phyloP scores from a whole-genome alignment of 257 asterid genomes.

The Lavandula angustifolia region DNA sequence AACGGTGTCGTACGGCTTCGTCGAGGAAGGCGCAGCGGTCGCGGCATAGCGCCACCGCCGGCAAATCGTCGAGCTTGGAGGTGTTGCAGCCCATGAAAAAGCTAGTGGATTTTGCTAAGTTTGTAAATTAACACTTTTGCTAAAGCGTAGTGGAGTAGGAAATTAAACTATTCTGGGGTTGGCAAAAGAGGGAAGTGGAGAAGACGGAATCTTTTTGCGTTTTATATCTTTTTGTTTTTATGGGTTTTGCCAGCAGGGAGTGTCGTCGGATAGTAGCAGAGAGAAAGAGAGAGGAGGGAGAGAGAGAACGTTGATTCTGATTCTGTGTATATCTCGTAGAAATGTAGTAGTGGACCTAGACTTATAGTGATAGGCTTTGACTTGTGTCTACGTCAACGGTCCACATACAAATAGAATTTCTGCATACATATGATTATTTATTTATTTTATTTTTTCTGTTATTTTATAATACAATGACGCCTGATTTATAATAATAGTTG shows the following conservation, averaged over 20 bases:
- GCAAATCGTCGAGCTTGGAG: slow-evolving; percentile 87
- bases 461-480: not conserved
- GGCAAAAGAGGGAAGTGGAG: slow-evolving; percentile 21
- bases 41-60: slow-evolving; percentile 82
- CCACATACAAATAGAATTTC: not conserved
- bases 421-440: not conserved
- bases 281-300: slow-evolving; percentile 19
- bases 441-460: not conserved
- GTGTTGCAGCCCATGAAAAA: slow-evolving; percentile 70
- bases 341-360: slow-evolving; percentile 10
- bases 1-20: slow-evolving; percentile 80
- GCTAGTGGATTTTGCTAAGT: not conserved
- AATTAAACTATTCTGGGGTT: slow-evolving; percentile 24
- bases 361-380: slow-evolving; percentile 23
- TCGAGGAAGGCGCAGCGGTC: slow-evolving; percentile 82
- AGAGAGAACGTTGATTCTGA: not conserved
- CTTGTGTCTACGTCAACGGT: slow-evolving; percentile 19
- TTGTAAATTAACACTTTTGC: too few species aligned
- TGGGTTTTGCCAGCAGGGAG: slow-evolving; percentile 39
- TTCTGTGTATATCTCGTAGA: not conserved
- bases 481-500: not conserved
- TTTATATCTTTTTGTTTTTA: slow-evolving; percentile 13
- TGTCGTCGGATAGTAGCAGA: slow-evolving; percentile 44
- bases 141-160: slow-evolving; percentile 30
- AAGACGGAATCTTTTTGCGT: slow-evolving; percentile 31